Evolutionary conservation across 192 early-diverging fungal species (phyloP).

Genomic region (Geranomyces michiganensis): DNA sequence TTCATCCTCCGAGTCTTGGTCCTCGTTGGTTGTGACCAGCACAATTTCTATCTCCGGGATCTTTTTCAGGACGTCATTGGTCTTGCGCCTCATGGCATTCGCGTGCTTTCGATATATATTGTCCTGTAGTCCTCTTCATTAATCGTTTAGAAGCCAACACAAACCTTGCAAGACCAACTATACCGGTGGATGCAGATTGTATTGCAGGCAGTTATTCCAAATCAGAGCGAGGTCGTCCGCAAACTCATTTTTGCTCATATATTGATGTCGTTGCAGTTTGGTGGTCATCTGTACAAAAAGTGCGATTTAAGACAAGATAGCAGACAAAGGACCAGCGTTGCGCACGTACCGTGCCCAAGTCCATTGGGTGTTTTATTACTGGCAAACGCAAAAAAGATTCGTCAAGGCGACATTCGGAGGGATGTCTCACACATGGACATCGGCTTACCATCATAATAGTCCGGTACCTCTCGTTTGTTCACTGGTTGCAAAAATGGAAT

Average conservation of each 20-base stretch:
- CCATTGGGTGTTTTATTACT: slow-evolving; percentile 96
- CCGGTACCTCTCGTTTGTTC: slow-evolving; percentile 84
- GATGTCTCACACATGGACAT: too few species aligned
- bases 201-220: slow-evolving; percentile 88
- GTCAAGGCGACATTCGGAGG: too few species aligned
- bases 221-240: slow-evolving; percentile 85
- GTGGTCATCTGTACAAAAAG: slow-evolving; percentile 66
- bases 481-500: slow-evolving; percentile 87
- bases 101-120: slow-evolving; percentile 88
- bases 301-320: not conserved
- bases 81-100: slow-evolving; percentile 76
- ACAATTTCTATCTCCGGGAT: slow-evolving; percentile 83
- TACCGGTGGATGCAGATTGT: slow-evolving; percentile 78
- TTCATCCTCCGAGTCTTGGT: slow-evolving; percentile 29
- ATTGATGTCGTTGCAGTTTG: slow-evolving; percentile 79
- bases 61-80: slow-evolving; percentile 71
- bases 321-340: not conserved
- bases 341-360: slow-evolving; percentile 69
- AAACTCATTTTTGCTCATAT: slow-evolving; percentile 89
- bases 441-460: slow-evolving; percentile 81
- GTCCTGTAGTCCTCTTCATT: slow-evolving; percentile 46
- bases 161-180: not conserved
- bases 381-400: not conserved
- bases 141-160: not conserved
- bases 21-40: slow-evolving; percentile 28